These are phyloP conservation scores for Ganoderma boninense DNA, from an alignment of 1,284 basidiomycete genomes.

Conservation along the genomic window DNA sequence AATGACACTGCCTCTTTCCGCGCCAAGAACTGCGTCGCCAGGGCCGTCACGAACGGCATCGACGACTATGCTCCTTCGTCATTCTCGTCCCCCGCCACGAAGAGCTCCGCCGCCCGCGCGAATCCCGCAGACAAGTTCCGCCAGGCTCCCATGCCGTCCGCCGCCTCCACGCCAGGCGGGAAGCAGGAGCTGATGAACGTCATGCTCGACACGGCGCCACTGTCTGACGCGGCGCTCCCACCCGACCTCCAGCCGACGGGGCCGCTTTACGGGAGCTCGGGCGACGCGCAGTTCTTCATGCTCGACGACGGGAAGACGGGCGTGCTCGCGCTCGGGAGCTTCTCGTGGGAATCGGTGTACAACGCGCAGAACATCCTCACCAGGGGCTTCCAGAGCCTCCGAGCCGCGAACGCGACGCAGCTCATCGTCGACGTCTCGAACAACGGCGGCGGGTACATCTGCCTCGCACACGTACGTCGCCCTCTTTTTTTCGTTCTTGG, in stretches of 20 bases:
- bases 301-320: slow-evolving; percentile 63
- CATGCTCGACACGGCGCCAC: slow-evolving; percentile 55
- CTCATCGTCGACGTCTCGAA: slow-evolving; percentile 69
- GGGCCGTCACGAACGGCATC: slow-evolving; percentile 59
- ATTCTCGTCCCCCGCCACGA: background rate
- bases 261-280: slow-evolving; percentile 53
- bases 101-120: slow-evolving; percentile 15
- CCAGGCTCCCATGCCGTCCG: slow-evolving; percentile 52
- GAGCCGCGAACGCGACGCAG: slow-evolving; percentile 57
- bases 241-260: slow-evolving; percentile 50
- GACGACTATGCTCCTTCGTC: slow-evolving; percentile 45
- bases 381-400: slow-evolving; percentile 57
- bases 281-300: slow-evolving; percentile 63
- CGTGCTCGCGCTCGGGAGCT: slow-evolving; percentile 66
- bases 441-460: slow-evolving; percentile 71
- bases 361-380: slow-evolving; percentile 54
- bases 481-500: background rate
- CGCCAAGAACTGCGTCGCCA: slow-evolving; percentile 61
- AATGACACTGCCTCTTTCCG: slow-evolving; percentile 59
- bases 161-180: slow-evolving; percentile 35
- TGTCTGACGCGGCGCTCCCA: slow-evolving; percentile 59
- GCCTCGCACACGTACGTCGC: slow-evolving; percentile 61
- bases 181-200: slow-evolving; percentile 57
- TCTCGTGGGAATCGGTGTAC: slow-evolving; percentile 47
- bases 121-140: slow-evolving; percentile 50